Base-by-base conservation (phyloP, 768 basidiomycete genomes). In the Dacryopinax primogenitus region DNA sequence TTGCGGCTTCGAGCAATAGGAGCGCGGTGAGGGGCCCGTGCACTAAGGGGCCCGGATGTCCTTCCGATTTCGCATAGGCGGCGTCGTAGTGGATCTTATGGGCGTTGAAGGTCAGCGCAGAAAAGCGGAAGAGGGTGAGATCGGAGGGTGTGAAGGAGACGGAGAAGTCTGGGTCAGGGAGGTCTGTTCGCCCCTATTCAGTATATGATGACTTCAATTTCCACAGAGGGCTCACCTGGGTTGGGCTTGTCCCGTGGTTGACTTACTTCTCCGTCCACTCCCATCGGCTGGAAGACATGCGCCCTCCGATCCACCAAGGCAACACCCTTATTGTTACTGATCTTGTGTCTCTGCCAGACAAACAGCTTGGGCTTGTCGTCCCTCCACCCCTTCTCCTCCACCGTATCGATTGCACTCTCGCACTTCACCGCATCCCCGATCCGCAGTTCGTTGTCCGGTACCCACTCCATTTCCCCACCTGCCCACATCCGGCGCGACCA, bases 401-500 rank as follows among this genome's bases (percentile, higher is more conserved):
- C 78, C 21, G 77, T 77, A 9, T 70, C 75, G 36, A 88, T 77
- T 32, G 74, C 80, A 65, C 82, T 79, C 15, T 72, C 74, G 15
- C 84, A 82, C 1, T 62, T 76, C 0, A 83, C 84, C 51, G 70
- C 78, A 51, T 79, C 76, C 12, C 87, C 88, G 33, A 85, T 77
- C 44, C 78, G 68, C 66, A 90, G 72, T 0, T 81, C 80, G 35
- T 66, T 39, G 3, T 21, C 11, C 3, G 74, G 51, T 23, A 47
- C 21, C 45, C 66, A 90, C 30, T 74, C 76, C 72, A 90, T 84
- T 69, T 75, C 80, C 1, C 88, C 88, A 23, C 85, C 81, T 1
- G 86, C 87, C 87, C 88, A 90, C 88, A 90, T 90, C n/a, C 88
- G 78, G 65, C 84, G 79, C 30, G 83, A 81, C 74, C 87, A 89